Base-by-base conservation (phyloP, 768 basidiomycete species). In the Tubosaeta sp. region DNA sequence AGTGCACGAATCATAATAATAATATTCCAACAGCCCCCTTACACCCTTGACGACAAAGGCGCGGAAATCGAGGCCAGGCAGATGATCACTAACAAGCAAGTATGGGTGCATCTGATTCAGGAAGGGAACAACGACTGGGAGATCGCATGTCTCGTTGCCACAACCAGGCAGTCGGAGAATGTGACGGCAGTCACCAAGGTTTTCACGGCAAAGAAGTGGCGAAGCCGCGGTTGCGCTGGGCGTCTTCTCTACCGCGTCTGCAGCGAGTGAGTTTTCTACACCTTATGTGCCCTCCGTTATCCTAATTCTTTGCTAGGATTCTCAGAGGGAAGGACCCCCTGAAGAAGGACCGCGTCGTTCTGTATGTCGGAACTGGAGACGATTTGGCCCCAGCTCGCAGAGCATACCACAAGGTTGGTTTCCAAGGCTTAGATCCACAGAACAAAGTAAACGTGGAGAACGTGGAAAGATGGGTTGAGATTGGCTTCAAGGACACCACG, bases 101-200 rank as follows among this genome's bases (percentile, higher is more conserved):
- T 80, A 3, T 90, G 86, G 85, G 79, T 88, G 1, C 81, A 82
- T 55, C 69, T 76, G 47, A 70, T 81, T n/a, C 60, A 65, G 45
- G 29, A 48, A 38, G 57, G 46, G 0, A 60, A 61, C 7, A 59
- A 39, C 47, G 44, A 53, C 0, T 55, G 66, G 41, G 73, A 76
- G 24, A 74, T 83, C 19, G 83, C 86, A 0, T 87, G 76, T 18
- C 79, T 90, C 35, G 83, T 83, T 6, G 86, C 86, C 14, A 79
- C 77, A 25, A 86, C 87, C 8, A 73, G 89, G 11, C 79, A 81
- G 52, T 81, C 74, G 22, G 71, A 74, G 1, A 72, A 59, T 5
- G 75, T 84, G 22, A 79, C 81, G 3, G 78, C 83, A 0, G 80
- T 90, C 40, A 84, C 84, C 34, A 90, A 90, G 63, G 87, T 90